A percentile compares a stretch with the other conserved stretches of the same genome.
Evolutionary conservation across 257 asterid species (phyloP).

Genomic region (Primulina huaijiensis): DNA sequence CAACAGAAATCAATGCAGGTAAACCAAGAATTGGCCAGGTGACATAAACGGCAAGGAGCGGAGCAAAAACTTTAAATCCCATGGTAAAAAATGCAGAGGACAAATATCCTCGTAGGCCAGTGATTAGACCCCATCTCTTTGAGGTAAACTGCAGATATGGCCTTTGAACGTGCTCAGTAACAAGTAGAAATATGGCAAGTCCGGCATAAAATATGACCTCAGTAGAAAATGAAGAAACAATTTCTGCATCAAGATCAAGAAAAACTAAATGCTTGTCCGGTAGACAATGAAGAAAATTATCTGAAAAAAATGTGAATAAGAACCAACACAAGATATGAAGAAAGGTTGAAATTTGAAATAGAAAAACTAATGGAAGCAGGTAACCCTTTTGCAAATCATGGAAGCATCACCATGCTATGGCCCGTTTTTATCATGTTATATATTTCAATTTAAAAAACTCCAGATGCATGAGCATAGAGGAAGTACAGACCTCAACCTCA

Average conservation of each 20-base stretch:
- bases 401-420: neutral
- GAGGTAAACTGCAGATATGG: slow-evolving; percentile 86
- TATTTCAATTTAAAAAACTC: neutral
- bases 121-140: slow-evolving; percentile 92
- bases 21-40: slow-evolving; percentile 77
- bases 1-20: slow-evolving; percentile 66
- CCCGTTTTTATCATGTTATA: neutral
- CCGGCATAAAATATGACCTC: slow-evolving; percentile 75
- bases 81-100: slow-evolving; percentile 51
- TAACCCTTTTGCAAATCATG: neutral
- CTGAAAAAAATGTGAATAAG: neutral
- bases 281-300: slow-evolving; percentile 5
- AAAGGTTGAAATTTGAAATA: neutral
- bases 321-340: neutral
- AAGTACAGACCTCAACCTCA: too few relatives aligned
- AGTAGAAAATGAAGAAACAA: slow-evolving; percentile 45
- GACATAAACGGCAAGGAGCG: slow-evolving; percentile 61
- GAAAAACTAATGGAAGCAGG: neutral
- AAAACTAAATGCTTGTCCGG: slow-evolving; percentile 2
- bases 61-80: slow-evolving; percentile 78
- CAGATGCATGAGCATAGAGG: too few relatives aligned
- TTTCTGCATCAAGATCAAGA: slow-evolving; percentile 55
- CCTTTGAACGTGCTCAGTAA: slow-evolving; percentile 66
- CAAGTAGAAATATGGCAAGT: slow-evolving; percentile 54
- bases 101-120: slow-evolving; percentile 82